Evolutionary conservation across 768 basidiomycete genomes (phyloP), one percentile per base, ranked within the genome.

Genomic region (Astraeus odoratus): DNA sequence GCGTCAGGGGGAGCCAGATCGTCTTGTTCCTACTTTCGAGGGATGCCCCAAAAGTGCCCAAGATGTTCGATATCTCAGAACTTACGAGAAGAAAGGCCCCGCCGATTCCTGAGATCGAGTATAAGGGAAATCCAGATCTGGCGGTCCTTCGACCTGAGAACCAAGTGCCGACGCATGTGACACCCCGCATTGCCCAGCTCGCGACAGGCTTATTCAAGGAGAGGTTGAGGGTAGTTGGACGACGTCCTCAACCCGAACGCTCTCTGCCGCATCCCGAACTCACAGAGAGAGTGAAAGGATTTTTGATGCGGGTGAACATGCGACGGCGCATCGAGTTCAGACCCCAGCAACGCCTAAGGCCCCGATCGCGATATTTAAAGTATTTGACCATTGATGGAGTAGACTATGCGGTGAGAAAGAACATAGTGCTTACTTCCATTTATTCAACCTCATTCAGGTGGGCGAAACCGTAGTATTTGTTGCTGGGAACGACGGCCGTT

Each of bases 391-490:
- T 83, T 37, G 74, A 77, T 34, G 63, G 59, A 0, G 56, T 69
- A 15, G 51, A 53, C 10, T 83, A 77, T 46, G 51, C 63, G 51
- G 77, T 79, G 48, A 35, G 65, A 57, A 29, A 18, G 15, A 10
- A 35, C 4, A 38, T 24, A 24, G 33, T 36, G 2, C 13, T 35
- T 18, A 24, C 43, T 19, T 12, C 27, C 48, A 15, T 18, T 18
- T 51, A 22, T 53, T 27, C 20, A 47, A 16, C n/a, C 9, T 27
- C 5, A n/a, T 38, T 7, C 46, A 88, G 85, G 55, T 77, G 30
- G 84, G 83, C 1, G 84, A 89, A 48, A 72, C 75, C 27, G 67
- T 86, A 1, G 45, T 86, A 4, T 64, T 81, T 15, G 73, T 73
- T 15, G 66, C 66, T 3, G 72, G 69, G 5, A 13, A 58, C 1